A percentile compares a stretch with the other conserved stretches of the same genome.
Evolutionary conservation across 1,139 yeast genomes (phyloP).

Genomic region (Meyerozyma elateridarum): DNA sequence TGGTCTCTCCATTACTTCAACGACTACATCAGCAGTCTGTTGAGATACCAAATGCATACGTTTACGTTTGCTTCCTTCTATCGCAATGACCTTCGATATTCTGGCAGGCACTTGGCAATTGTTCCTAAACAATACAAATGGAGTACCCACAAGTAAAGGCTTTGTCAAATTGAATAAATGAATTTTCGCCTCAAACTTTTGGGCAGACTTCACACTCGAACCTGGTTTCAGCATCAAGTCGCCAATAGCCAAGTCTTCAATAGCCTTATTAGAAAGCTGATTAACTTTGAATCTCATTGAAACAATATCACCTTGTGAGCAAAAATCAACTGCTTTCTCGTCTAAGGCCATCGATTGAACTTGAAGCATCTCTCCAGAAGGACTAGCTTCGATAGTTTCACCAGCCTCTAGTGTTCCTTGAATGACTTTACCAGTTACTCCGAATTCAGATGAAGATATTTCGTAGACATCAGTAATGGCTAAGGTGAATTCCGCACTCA

Average conservation of each 20-base stretch:
- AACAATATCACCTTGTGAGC: constrained; percentile 68
- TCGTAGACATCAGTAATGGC: constrained; percentile 47
- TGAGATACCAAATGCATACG: constrained; percentile 70
- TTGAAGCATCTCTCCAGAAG: constrained; percentile 37
- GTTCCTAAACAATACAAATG: constrained; percentile 78
- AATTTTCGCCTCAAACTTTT: constrained; percentile 51
- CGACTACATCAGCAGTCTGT: constrained; percentile 67
- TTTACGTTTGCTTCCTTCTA: constrained; percentile 48
- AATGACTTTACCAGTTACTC: constrained; percentile 66
- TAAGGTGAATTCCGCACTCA: constrained; percentile 39
- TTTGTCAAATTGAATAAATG: constrained; percentile 64
- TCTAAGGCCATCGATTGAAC: constrained; percentile 28
- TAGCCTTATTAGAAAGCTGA: constrained; percentile 41
- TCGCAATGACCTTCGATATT: constrained; percentile 50
- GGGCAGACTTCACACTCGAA: constrained; percentile 43
- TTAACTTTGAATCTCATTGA: constrained; percentile 51
- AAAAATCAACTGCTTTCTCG: constrained; percentile 33
- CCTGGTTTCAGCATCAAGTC: constrained; percentile 60
- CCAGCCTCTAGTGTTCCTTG: constrained; percentile 77
- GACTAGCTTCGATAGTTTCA: constrained; percentile 61
- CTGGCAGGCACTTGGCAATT: constrained; percentile 74
- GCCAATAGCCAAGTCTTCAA: constrained; percentile 54
- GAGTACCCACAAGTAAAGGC: constrained; percentile 81
- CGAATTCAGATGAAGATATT: constrained; percentile 34
- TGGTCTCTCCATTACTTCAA: constrained; percentile 52